phyloP scores from a whole-genome alignment of 2,329 filamentous ascomycete species.

The Boeremia exigua region DNA sequence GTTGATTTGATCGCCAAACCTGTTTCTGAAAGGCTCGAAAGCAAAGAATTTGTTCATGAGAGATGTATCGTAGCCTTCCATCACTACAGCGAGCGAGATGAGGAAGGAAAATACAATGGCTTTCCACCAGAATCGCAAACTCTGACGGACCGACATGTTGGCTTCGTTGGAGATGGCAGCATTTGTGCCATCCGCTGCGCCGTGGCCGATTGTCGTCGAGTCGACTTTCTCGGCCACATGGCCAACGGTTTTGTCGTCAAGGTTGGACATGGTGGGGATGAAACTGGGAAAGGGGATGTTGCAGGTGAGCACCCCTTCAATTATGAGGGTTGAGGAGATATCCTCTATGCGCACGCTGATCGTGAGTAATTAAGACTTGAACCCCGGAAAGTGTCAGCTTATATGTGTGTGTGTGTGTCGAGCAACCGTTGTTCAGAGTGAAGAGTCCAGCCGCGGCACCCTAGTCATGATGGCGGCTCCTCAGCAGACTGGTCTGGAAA shows the following conservation, averaged over 20 bases:
- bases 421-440: conserved; percentile 4
- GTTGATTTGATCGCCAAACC: conserved; percentile 46
- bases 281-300: background rate
- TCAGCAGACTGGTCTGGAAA: conserved; percentile 21
- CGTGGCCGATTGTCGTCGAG: conserved; percentile 17
- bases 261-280: conserved; percentile 11
- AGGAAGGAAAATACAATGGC: conserved; percentile 80
- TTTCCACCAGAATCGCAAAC: conserved; percentile 80
- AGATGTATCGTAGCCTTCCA: conserved; percentile 86
- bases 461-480: conserved; percentile 13
- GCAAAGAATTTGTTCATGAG: conserved; percentile 78
- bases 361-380: background rate
- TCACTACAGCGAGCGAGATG: conserved; percentile 83
- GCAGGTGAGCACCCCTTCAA: background rate
- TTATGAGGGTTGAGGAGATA: background rate
- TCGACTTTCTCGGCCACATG: conserved; percentile 29
- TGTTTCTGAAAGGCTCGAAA: conserved; percentile 49
- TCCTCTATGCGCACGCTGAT: conserved; percentile 3
- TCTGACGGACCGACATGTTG: conserved; percentile 66
- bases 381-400: conserved; percentile 7
- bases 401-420: conserved; percentile 11
- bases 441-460: conserved; percentile 15
- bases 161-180: conserved; percentile 50
- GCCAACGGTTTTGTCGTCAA: conserved; percentile 26
- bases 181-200: conserved; percentile 24